A percentile compares a stretch with the other conserved stretches of the same genome.
Conservation (phyloP, 331 rosid species). For the Rhamnella rubrinervis region DNA sequence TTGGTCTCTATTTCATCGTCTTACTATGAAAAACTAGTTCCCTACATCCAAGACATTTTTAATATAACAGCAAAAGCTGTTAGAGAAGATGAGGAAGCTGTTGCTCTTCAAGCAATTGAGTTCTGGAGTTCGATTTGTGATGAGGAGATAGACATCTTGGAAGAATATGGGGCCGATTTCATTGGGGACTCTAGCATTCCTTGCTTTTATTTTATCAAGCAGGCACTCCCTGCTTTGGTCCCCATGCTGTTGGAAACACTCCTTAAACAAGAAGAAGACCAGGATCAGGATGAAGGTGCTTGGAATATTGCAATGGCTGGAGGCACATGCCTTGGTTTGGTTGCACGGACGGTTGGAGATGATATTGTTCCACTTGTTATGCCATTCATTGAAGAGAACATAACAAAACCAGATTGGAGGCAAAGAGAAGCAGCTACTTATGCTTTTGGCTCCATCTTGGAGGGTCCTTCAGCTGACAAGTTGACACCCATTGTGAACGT, state of each 20-base stretch:
- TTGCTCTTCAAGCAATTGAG: conserved; percentile 77
- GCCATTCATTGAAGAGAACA: conserved; percentile 85
- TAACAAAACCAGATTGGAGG: conserved; percentile 78
- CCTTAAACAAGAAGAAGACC: conserved; percentile 79
- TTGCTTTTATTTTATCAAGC: conserved; percentile 71
- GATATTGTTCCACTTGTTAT: conserved; percentile 77
- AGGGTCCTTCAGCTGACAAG: conserved; percentile 82
- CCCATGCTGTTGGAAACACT: conserved; percentile 72
- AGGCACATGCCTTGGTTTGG: conserved; percentile 82
- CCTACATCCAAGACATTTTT: conserved; percentile 69
- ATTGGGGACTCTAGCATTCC: conserved; percentile 69
- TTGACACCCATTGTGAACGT: conserved; percentile 67
- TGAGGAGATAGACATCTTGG: conserved; percentile 72
- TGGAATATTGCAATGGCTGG: conserved; percentile 93
- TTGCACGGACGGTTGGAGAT: conserved; percentile 78
- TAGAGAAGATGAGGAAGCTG: conserved; percentile 74
- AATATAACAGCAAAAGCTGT: conserved; percentile 71
- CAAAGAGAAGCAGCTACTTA: conserved; percentile 87
- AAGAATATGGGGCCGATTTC: conserved; percentile 73
- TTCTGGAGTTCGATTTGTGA: conserved; percentile 86
- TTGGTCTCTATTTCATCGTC: conserved; percentile 74
- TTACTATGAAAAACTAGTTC: conserved; percentile 67
- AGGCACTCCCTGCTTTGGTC: conserved; percentile 67
- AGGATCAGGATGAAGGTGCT: conserved; percentile 84
- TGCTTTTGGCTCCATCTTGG: conserved; percentile 84